phyloP scores from a whole-genome alignment of 805 yeast genomes.

The Candida montana region DNA sequence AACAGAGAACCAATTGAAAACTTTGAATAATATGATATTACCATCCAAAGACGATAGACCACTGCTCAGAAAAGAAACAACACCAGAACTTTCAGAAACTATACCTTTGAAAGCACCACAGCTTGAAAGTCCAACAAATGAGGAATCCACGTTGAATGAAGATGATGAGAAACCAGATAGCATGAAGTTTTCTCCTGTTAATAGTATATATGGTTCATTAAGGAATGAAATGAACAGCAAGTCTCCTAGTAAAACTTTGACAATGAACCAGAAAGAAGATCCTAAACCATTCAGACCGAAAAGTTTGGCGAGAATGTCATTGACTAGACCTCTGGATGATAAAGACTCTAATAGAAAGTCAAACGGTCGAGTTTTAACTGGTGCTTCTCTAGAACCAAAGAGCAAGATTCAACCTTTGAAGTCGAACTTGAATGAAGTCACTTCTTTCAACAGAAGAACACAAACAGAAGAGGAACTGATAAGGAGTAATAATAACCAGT shows the following conservation, averaged over 20 bases:
- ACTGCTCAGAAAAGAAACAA: not conserved
- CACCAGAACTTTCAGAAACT: slow-evolving; percentile 2
- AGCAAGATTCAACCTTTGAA: slow-evolving; percentile 6
- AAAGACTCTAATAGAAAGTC: slow-evolving; percentile 16
- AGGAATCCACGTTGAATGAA: slow-evolving; percentile 2
- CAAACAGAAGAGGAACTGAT: slow-evolving; percentile 18
- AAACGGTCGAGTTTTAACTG: slow-evolving; percentile 17
- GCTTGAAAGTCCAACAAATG: slow-evolving; percentile 5
- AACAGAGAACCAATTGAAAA: slow-evolving; percentile 4
- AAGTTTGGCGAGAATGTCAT: slow-evolving; percentile 20
- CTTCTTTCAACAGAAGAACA: slow-evolving; percentile 12
- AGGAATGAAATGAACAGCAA: slow-evolving; percentile 21
- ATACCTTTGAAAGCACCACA: slow-evolving; percentile 1
- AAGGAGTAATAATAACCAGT: slow-evolving; percentile 9
- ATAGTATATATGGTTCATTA: slow-evolving; percentile 23
- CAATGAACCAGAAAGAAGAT: not conserved
- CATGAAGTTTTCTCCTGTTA: slow-evolving; percentile 24
- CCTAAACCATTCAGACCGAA: slow-evolving; percentile 8
- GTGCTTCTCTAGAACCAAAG: slow-evolving; percentile 17
- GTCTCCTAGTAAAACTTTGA: slow-evolving; percentile 8
- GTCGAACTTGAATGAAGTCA: slow-evolving; percentile 12
- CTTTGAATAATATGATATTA: slow-evolving; percentile 13
- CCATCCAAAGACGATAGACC: not conserved
- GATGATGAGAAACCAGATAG: slow-evolving; percentile 13
- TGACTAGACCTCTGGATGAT: slow-evolving; percentile 18